Percentiles rank a stretch among this genome's conserved stretches.
Conservation (phyloP, 129 eudicot species). For the Apium graveolens region DNA sequence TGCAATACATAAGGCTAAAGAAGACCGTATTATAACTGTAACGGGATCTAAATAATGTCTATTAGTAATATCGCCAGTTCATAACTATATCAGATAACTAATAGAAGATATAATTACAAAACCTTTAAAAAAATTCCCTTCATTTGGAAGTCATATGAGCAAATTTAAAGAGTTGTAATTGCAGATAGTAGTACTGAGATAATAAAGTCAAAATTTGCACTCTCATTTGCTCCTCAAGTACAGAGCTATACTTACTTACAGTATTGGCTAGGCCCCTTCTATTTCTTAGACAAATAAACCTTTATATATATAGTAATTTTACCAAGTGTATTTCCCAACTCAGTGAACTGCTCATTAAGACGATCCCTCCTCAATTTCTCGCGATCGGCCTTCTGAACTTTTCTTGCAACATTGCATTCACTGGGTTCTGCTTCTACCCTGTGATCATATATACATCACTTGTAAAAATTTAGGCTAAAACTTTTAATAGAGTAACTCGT, state of each 20-base stretch:
- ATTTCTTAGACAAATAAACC: not conserved
- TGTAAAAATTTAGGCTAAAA: not conserved
- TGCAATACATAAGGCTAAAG: not conserved
- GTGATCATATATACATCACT: slow-evolving; percentile 11
- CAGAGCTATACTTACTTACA: not conserved
- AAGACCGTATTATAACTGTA: not conserved
- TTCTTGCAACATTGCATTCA: slow-evolving; percentile 59
- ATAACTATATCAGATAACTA: not conserved
- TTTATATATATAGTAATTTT: slow-evolving; percentile 2
- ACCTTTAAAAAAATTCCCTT: not conserved
- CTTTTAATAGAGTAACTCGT: not conserved
- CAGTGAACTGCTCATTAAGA: slow-evolving; percentile 77
- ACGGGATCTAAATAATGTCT: not conserved
- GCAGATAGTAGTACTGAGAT: not conserved
- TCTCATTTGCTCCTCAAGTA: no score
- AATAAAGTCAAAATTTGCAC: not conserved
- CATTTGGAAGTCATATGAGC: not conserved
- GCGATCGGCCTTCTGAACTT: slow-evolving; percentile 91
- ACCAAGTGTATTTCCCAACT: slow-evolving; percentile 87
- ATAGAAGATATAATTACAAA: not conserved
- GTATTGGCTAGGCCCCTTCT: not conserved
- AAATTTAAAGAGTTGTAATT: not conserved
- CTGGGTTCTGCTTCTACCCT: slow-evolving; percentile 56
- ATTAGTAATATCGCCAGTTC: not conserved
- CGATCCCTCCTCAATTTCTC: slow-evolving; percentile 90